Conservation (phyloP, 2,329 filamentous ascomycete species). For the Claviceps quebecensis region DNA sequence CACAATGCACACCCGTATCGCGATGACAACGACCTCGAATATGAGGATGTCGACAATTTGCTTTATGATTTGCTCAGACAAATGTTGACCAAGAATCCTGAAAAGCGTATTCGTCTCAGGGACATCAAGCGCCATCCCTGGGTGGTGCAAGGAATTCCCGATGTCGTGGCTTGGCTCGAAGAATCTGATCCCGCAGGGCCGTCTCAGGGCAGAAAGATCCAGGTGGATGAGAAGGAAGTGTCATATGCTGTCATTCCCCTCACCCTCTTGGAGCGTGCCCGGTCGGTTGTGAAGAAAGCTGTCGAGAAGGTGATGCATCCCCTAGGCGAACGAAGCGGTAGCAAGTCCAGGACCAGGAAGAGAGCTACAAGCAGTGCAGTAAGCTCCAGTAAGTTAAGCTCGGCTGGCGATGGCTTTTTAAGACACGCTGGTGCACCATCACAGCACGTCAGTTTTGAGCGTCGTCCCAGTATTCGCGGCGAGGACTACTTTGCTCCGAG, state of each 20-base stretch:
- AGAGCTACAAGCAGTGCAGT: conserved; percentile 49
- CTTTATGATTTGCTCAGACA: conserved; percentile 64
- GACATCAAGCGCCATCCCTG: conserved; percentile 92
- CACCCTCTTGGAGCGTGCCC: conserved; percentile 71
- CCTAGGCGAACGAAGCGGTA: conserved; percentile 42
- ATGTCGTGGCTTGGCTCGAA: conserved; percentile 74
- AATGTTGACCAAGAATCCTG: conserved; percentile 79
- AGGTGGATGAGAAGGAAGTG: conserved; percentile 83
- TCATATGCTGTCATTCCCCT: conserved; percentile 82
- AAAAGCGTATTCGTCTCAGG: conserved; percentile 72
- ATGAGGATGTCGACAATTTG: conserved; percentile 72
- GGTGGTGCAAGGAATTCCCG: conserved; percentile 66
- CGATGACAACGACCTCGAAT: conserved; percentile 62
- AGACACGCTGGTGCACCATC: conserved; percentile 33
- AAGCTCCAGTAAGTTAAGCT: conserved; percentile 27
- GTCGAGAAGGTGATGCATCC: conserved; percentile 50
- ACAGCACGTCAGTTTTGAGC: conserved; percentile 37
- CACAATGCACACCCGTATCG: conserved; percentile 54
- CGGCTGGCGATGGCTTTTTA: conserved; percentile 39
- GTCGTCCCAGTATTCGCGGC: conserved; percentile 39
- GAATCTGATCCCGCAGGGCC: conserved; percentile 76
- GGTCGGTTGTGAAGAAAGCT: conserved; percentile 60
- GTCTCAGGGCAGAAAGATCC: conserved; percentile 70
- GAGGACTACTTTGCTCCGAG: conserved; percentile 38
- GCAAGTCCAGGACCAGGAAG: conserved; percentile 28